These are phyloP conservation scores for Prorocentrum cordatum DNA, from an alignment of 169 alveolate genomes.

Conservation along the genomic window DNA sequence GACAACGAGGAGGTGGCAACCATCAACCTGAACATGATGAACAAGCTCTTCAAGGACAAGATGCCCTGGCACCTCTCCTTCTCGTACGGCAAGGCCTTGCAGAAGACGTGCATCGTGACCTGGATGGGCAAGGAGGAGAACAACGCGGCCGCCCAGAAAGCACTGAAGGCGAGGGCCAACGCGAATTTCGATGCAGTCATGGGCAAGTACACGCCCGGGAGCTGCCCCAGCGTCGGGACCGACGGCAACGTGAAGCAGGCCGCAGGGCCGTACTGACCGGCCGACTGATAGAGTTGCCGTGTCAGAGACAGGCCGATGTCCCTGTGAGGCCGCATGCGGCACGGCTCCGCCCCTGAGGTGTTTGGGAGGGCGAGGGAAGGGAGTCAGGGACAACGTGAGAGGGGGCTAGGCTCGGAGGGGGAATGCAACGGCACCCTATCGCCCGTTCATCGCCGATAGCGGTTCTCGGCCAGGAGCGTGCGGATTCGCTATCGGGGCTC, in stretches of 20 bases:
- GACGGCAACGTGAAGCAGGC: conserved; percentile 56
- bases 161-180: conserved; percentile 89
- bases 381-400: too few relatives aligned
- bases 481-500: too few relatives aligned
- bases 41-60: conserved; percentile 73
- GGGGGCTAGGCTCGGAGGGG: too few relatives aligned
- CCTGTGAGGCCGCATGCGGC: too few relatives aligned
- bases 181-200: conserved; percentile 93
- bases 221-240: conserved; percentile 44
- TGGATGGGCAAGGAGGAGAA: conserved; percentile 96
- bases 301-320: too few relatives aligned
- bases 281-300: too few relatives aligned
- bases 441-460: too few relatives aligned
- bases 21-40: conserved; percentile 91
- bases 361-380: too few relatives aligned
- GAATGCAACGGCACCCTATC: too few relatives aligned
- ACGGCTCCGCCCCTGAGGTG: too few relatives aligned
- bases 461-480: too few relatives aligned
- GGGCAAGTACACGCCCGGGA: conserved; percentile 79
- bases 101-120: conserved; percentile 90
- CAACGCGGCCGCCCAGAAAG: conserved; percentile 90
- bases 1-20: conserved; percentile 94
- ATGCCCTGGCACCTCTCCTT: conserved; percentile 94
- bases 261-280: conserved; percentile 47
- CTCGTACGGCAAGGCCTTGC: conserved; percentile 99